Evolutionary conservation across 805 yeast genomes (phyloP).

Genomic region (Metschnikowia noctiluminum): DNA sequence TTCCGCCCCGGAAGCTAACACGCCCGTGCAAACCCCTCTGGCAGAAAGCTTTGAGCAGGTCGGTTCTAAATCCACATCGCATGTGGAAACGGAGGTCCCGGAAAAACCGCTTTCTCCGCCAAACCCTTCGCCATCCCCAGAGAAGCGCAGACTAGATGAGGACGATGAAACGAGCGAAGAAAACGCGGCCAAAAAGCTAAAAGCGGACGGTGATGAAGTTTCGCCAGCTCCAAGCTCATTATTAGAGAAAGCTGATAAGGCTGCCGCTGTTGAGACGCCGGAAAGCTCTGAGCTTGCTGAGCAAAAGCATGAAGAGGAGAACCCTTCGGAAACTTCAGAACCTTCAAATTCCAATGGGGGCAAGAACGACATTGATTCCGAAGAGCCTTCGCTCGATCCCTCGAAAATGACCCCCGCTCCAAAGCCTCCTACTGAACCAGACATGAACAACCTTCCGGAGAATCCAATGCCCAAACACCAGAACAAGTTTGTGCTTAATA

Average conservation of each 20-base stretch:
- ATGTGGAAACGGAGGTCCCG: constrained; percentile 17
- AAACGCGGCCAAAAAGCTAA: constrained; percentile 18
- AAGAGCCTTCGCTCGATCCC: constrained; percentile 1
- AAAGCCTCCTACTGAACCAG: constrained; percentile 70
- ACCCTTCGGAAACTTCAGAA: background rate
- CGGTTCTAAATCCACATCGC: constrained; percentile 9
- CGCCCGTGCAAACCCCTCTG: constrained; percentile 40
- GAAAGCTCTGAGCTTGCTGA: background rate
- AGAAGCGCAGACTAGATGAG: constrained; percentile 30
- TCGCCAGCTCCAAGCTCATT: no score
- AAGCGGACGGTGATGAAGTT: constrained; percentile 12
- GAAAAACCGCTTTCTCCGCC: constrained; percentile 45
- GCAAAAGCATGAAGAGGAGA: constrained; percentile 4
- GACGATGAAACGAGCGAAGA: constrained; percentile 19
- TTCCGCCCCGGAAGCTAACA: constrained; percentile 29
- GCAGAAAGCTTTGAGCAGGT: constrained; percentile 29
- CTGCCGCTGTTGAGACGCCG: no score
- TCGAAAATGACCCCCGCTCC: constrained; percentile 56
- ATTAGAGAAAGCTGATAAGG: no score
- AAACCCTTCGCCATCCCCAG: constrained; percentile 43
- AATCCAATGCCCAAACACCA: constrained; percentile 81
- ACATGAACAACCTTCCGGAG: constrained; percentile 61
- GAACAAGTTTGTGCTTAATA: constrained; percentile 69
- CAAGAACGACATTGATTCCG: background rate
- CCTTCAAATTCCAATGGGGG: background rate